phyloP scores from a whole-genome alignment of 2,329 filamentous ascomycete species.

The Colletotrichum eleusines region DNA sequence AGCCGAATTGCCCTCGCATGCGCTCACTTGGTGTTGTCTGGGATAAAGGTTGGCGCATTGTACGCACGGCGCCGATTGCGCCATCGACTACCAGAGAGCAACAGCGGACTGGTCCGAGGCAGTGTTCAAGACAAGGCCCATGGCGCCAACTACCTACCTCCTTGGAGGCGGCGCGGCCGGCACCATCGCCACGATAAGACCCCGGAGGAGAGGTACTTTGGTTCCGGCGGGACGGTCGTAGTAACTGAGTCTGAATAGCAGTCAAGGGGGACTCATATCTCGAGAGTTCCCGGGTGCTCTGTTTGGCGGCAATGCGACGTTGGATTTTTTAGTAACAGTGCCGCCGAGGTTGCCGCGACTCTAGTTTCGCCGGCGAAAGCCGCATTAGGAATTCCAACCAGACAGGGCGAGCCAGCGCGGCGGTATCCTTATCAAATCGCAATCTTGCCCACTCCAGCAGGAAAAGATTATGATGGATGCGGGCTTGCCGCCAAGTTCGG shows the following conservation, averaged over 20 bases:
- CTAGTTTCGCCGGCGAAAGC: conserved; percentile 6
- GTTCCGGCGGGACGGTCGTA: conserved; percentile 47
- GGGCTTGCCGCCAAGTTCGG: background rate
- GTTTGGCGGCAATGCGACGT: background rate
- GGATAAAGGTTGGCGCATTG: conserved; percentile 50
- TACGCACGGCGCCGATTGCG: conserved; percentile 58
- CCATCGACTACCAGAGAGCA: conserved; percentile 64
- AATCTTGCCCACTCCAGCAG: background rate
- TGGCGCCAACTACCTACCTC: conserved; percentile 53
- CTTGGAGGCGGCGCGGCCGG: conserved; percentile 55
- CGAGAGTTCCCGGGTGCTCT: background rate
- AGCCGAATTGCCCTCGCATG: background rate
- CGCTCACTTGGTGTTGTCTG: background rate
- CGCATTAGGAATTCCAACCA: background rate
- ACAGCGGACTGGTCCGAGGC: conserved; percentile 59
- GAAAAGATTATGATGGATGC: background rate
- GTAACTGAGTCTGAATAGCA: conserved; percentile 21
- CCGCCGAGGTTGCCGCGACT: background rate
- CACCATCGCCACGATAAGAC: conserved; percentile 51
- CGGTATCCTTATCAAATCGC: background rate
- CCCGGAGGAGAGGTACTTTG: conserved; percentile 52
- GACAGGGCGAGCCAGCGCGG: background rate
- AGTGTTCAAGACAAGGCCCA: conserved; percentile 53
- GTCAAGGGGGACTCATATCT: conserved; percentile 47
- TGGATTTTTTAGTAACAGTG: too few relatives aligned